Base-by-base conservation (phyloP, 2,329 filamentous ascomycete genomes). In the Penicillium freii region DNA sequence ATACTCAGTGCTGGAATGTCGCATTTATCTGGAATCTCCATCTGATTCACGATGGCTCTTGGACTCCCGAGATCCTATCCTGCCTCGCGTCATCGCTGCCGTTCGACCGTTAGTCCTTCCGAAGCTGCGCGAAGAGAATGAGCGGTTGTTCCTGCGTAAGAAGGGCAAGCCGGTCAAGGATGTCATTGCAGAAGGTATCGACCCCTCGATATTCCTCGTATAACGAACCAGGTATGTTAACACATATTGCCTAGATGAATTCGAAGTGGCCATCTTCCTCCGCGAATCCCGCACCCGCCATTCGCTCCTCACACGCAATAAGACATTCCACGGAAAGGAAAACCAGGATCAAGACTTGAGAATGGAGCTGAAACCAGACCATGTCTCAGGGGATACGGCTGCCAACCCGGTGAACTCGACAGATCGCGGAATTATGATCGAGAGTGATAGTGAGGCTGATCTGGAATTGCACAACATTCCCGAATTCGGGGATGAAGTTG, bases 11-110 rank as follows among this genome's bases (percentile, higher is more conserved):
- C 83, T 99, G n/a, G 94, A 99, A 81, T 92, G 91, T 63, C 92
- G 92, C 63, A 94, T 99, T 65, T 97, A 97, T 75, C 86, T 97
- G 46, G 93, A 97, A 63, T 92, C 93, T 67, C 94, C 94, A 0
- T 85, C 88, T 13, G 85, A 96, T 59, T 85, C 86, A 25, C 85
- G 91, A 63, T 87, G 88, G 69, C 97, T 95, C 87, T 84, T 99
- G 19, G 83, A 96, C 63, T 82, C 89, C 36, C 85, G 87, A 62
- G 81, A 92, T 66, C 86, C 90, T 4, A 84, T 93, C 17, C 83
- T 99, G 15, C 87, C 88, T 39, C 88, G 88, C 62, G 87, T 97
- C 66, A 92, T 99, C 58, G 85, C 91, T 71, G 89, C 87, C 59
- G 87, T 97, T 52, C 88, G 90, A 10, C 93, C 92, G 1, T 81